Conservation (phyloP, 1,139 yeast genomes). For the Sugiyamaella castrensis region DNA sequence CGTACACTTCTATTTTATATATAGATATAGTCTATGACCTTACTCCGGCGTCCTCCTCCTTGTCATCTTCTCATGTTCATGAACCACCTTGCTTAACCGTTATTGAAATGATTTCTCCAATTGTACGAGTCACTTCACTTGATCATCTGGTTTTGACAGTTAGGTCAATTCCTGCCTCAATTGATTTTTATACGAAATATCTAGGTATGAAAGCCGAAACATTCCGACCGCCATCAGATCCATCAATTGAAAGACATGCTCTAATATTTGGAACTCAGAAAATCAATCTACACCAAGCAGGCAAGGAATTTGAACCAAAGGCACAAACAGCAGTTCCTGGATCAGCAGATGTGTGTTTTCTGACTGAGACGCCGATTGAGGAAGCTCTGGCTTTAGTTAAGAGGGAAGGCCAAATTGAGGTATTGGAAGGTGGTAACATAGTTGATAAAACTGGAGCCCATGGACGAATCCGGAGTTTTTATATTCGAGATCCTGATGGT, state of each 20-base stretch:
- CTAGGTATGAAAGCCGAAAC: slow-evolving; percentile 1
- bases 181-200: not conserved
- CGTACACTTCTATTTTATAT: no score
- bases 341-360: slow-evolving; percentile 4
- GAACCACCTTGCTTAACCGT: no score
- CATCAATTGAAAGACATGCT: not conserved
- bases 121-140: not conserved
- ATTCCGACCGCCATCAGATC: not conserved
- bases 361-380: slow-evolving; percentile 2
- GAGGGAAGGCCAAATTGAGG: not conserved
- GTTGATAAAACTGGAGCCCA: slow-evolving; percentile 5
- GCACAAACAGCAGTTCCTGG: slow-evolving; percentile 1
- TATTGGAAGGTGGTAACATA: not conserved
- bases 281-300: slow-evolving; percentile 9
- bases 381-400: slow-evolving; percentile 3
- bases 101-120: not conserved
- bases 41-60: no score
- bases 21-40: no score
- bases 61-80: no score
- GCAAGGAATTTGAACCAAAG: slow-evolving; percentile 10
- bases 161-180: slow-evolving; percentile 2
- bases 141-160: slow-evolving; percentile 10
- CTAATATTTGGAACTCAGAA: slow-evolving; percentile 7
- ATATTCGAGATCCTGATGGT: slow-evolving; percentile 8
- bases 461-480: slow-evolving; percentile 1